Base-by-base conservation (phyloP, 2,329 filamentous ascomycete genomes). In the Colletotrichum endophyticum region DNA sequence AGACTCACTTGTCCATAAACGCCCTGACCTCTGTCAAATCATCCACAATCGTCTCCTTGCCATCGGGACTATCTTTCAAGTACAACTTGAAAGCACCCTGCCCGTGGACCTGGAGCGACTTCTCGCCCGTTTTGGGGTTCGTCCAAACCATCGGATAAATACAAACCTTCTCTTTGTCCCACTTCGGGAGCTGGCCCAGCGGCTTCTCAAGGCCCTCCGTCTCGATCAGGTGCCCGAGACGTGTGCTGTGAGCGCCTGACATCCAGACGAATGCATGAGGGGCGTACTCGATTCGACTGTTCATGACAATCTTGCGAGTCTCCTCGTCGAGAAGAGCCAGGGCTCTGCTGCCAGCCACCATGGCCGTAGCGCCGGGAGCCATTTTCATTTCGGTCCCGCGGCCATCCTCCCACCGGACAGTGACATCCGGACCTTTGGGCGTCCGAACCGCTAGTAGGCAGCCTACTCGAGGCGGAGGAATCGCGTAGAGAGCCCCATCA, bases 201-300 rank as follows among this genome's bases (percentile, higher is more conserved):
- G 44, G 44, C n/a, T 53, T 53, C 44, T 53, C 44, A 11, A 53
- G n/a, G 4, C 44, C 44, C 44, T 53, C 44, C n/a, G 44, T 53
- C 44, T 53, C 44, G 4, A 53, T 53, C 11, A 53, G 4, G 3
- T 88, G 81, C 2, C 87, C 87, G 64, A 84, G 87, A 7, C 86
- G 75, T 27, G 82, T 83, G 5, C 84, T 84, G 44, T 84, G 84
- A 76, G 86, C 86, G 44, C 84, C 80, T 64, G 84, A 82, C 73
- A 87, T 86, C 87, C 85, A 88, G 79, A 83, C 79, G 78, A 88
- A 88, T 12, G 87, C 86, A 73, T 85, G 84, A 6, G 85, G 87
- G 9, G 86, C 85, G 73, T 88, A 88, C 79, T 88, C 86, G 19
- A 87, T 86, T 84, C 86, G 87, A 53, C 84, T 86, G 77, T 88